Evolutionary conservation across 495 filamentous ascomycete species (phyloP).

Genomic region (Penicillium mononematosum): DNA sequence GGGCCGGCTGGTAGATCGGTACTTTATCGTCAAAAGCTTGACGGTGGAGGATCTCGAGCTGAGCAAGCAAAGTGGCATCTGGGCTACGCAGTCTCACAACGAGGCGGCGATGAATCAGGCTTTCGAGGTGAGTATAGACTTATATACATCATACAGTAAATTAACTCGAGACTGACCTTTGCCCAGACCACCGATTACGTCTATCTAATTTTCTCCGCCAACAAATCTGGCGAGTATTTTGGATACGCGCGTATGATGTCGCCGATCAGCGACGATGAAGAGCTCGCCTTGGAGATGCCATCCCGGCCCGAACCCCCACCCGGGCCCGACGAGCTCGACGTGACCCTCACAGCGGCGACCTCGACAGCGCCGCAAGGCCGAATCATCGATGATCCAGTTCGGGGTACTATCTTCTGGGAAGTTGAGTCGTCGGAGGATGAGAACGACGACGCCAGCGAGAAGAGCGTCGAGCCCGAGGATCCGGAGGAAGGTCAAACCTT

Average conservation of each 20-base stretch:
- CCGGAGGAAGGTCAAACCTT: conserved; percentile 59
- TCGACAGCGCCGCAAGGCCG: conserved; percentile 77
- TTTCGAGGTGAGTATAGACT: conserved; percentile 62
- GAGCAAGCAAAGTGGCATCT: conserved; percentile 83
- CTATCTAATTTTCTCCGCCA: conserved; percentile 95
- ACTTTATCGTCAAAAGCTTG: conserved; percentile 91
- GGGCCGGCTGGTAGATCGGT: conserved; percentile 59
- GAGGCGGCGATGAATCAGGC: conserved; percentile 80
- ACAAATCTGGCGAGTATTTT: conserved; percentile 97
- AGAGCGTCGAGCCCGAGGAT: conserved; percentile 41
- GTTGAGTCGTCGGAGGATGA: conserved; percentile 62
- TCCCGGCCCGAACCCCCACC: conserved; percentile 52
- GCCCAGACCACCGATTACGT: conserved; percentile 75
- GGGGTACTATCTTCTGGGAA: conserved; percentile 98
- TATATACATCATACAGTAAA: neutral
- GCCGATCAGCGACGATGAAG: conserved; percentile 72
- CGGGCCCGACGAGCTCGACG: conserved; percentile 53
- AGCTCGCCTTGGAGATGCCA: conserved; percentile 58
- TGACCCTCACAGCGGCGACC: conserved; percentile 77
- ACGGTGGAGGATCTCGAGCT: conserved; percentile 91
- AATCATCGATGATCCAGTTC: conserved; percentile 89
- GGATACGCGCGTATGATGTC: conserved; percentile 94
- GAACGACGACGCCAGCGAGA: conserved; percentile 33
- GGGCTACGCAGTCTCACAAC: conserved; percentile 95
- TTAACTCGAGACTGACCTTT: neutral